Evolutionary conservation across 164 flowering plant genomes (phyloP).

Genomic region (Kingdonia uniflora): DNA sequence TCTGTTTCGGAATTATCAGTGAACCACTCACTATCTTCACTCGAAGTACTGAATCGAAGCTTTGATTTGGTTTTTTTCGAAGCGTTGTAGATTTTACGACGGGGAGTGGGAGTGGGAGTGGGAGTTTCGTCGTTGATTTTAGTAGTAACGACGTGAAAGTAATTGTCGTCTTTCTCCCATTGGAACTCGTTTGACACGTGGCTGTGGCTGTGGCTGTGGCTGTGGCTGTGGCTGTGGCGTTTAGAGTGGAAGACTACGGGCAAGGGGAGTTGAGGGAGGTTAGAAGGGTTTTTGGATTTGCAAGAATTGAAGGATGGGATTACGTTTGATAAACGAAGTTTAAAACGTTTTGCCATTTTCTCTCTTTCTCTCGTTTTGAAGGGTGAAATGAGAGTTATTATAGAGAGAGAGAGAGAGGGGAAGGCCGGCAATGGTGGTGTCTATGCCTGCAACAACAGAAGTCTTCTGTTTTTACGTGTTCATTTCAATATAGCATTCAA

Average conservation of each 20-base stretch:
- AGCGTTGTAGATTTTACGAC: conserved; percentile 34
- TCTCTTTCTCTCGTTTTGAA: not conserved
- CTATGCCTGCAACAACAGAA: no score
- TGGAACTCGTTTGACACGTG: conserved; percentile 10
- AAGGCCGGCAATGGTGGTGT: no score
- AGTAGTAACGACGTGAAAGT: conserved; percentile 36
- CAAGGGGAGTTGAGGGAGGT: conserved; percentile 14
- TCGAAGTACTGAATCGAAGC: conserved; percentile 37
- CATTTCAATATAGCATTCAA: no score
- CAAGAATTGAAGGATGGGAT: conserved; percentile 27
- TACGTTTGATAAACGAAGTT: conserved; percentile 20
- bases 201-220: conserved; percentile 13
- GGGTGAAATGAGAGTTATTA: not conserved
- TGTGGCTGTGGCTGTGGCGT: conserved; percentile 14
- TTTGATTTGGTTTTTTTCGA: conserved; percentile 16
- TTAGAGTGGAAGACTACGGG: conserved; percentile 15
- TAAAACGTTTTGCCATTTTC: conserved; percentile 32
- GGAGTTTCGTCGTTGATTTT: conserved; percentile 9
- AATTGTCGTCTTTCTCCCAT: conserved; percentile 30
- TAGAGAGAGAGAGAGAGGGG: no score
- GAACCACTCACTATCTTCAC: conserved; percentile 40
- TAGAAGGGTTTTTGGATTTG: conserved; percentile 21
- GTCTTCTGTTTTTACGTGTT: no score
- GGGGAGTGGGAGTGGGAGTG: conserved; percentile 14
- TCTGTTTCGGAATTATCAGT: conserved; percentile 43